Evolutionary conservation across 2,329 filamentous ascomycete species (phyloP), one percentile per base, ranked within the genome.

Genomic region (Paraphoma chrysanthemicola): DNA sequence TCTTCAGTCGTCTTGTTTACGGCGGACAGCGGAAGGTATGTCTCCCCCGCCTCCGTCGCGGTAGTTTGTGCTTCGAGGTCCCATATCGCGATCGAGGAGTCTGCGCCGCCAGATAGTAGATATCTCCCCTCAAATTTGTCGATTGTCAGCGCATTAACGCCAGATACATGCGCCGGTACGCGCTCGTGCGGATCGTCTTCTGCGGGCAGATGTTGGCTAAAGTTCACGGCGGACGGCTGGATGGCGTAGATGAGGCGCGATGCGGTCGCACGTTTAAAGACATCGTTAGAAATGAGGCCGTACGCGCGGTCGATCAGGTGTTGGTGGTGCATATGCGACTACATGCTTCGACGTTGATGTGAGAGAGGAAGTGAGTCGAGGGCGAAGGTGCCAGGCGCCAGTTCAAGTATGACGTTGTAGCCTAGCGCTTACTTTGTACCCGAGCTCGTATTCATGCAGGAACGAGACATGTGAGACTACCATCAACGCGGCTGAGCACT

Each of bases 31-130:
- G 53, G 79, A 67, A 42, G 73, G 43, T 66, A 57, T 10, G 62
- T 57, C 9, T 63, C 49, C 36, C 59, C 63, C 2, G 56, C 64
- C 31, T 68, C 60, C 7, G 62, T 60, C 44, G 41, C 51, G 17
- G 44, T 44, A 4, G 60, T 57, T 44, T 65, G 48, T 44, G 60
- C 59, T 11, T 96, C 90, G 6, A 97, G 84, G 77, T 97, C 89
- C 93, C 93, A 97, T 44, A 97, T 79, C 64, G 88, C 90, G 69
- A 97, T 87, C 0, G 90, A 90, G 9, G 90, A 91, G 71, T 97
- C 92, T 4, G 91, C 89, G 30, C 93, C 93, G 4, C 92, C 94
- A 0, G 93, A 96, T 1, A 97, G 78, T 60, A 97, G 83, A 63
- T 91, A 88, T 71, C 88, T 83, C 3, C 91, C 92, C 60, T 95